Evolutionary conservation across 129 eudicot species (phyloP), one percentile per base, ranked within the genome.

Genomic region (Centella asiatica): DNA sequence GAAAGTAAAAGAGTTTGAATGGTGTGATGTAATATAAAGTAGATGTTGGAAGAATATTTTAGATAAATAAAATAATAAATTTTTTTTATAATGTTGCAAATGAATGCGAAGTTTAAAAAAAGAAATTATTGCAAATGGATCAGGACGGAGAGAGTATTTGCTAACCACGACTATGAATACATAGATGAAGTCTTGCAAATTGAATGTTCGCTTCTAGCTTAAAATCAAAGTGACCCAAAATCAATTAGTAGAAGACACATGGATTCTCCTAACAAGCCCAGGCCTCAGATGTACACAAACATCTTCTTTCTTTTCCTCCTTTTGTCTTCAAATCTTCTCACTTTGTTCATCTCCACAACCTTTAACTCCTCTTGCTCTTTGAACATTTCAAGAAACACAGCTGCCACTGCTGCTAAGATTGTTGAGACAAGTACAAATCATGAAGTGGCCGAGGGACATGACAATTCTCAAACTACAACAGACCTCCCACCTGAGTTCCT

Each of bases 401-500:
- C 52, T 27, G 31, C 65, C 13, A 27, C 55, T 27, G 23, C 23
- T 6, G 44, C 15, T 46, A 33, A 56, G 2, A 20, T 26, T 42
- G 44, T 36, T 25, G 62, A 61, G 71, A 64, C 67, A 40, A 48
- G 20, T 10, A 50, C 18, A 1, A 44, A 24, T 5, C 24, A 22
- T 2, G 34, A 6, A 24, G 28, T 23, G 1, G 37, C 42, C 4
- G 14, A 1, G 24, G 15, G 3, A n/a, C 12, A 8, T 28, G 67
- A 44, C 22, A 54, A 72, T 25, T 22, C 31, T 11, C 39, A 42
- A 42, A 32, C 19, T 6, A 48, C 63, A 24, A 6, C 52, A 2
- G 66, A 85, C 80, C 75, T 74, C 48, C 80, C 90, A 31, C 60
- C 78, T 20, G 90, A 82, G 64, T 80, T 77, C 67, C 36, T 69